Evolutionary conservation across 345 rosid genomes (phyloP).

Genomic region (Rhodomyrtus tomentosa): DNA sequence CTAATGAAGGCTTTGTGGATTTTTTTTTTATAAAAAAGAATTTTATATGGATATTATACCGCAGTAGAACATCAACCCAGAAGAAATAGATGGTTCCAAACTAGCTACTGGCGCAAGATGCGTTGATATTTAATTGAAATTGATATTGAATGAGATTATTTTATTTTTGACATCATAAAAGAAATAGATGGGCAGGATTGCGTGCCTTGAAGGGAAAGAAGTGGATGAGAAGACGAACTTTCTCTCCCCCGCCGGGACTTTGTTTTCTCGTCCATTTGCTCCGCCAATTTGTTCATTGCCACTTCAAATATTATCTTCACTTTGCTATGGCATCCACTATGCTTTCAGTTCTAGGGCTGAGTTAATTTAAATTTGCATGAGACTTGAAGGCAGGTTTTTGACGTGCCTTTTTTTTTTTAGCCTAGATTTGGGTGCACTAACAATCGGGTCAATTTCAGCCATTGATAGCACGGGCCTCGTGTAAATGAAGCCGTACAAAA

Average conservation of each 20-base stretch:
- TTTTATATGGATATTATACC: background rate
- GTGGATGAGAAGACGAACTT: background rate
- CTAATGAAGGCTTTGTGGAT: no score
- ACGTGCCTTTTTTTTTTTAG: background rate
- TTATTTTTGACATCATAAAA: background rate
- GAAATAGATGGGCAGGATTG: background rate
- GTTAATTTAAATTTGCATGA: background rate
- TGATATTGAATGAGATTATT: background rate
- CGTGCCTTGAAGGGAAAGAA: background rate
- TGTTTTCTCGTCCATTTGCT: background rate
- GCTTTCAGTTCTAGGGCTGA: background rate
- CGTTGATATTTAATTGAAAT: background rate
- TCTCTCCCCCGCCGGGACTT: background rate
- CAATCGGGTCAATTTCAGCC: background rate
- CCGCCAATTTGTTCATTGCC: background rate
- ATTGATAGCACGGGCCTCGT: background rate
- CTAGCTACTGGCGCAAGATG: background rate
- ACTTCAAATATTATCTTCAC: background rate
- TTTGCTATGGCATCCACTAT: background rate
- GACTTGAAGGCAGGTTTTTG: background rate
- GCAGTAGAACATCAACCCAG: background rate
- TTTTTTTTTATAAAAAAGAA: no score
- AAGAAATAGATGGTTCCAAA: no score
- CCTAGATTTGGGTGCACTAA: background rate
- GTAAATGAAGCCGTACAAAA: background rate